Evolutionary conservation across 2,329 filamentous ascomycete species (phyloP), one percentile per base, ranked within the genome.

Genomic region (Davidsoniella australis): DNA sequence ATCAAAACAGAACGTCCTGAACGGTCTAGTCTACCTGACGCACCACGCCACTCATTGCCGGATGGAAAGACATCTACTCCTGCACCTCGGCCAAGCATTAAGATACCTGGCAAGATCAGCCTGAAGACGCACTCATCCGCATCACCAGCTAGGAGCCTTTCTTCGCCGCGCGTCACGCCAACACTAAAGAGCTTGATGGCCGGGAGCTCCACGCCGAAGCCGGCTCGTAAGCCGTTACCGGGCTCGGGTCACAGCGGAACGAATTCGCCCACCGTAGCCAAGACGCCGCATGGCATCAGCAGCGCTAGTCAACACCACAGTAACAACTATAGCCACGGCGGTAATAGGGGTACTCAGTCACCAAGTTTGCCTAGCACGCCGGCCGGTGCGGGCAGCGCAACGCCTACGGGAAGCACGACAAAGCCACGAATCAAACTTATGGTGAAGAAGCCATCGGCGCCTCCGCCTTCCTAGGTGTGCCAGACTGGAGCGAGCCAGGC

Each of bases 391-490:
- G 41, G 45, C 7, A 41, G n/a, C 9, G 18, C 23, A 37, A 26
- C 26, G 9, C 20, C 46, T 12, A 38, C 44, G 4, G 49, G 37
- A 18, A 42, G 43, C 29, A 33, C 42, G 14, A 23, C 43, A 14
- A 53, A 53, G 41, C 47, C 51, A 12, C 47, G 51, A 9, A 53
- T 53, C 26, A 53, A 50, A 33, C 29, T 53, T 7, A 53, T 48
- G 51, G 16, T 53, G 23, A 53, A 53, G 44, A 53, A 49, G 44
- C 51, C 51, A 37, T 42, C 46, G 8, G 48, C 29, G 29, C 29
- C 29, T 33, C 29, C 29, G 29, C 29, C 29, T 12, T 33, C 29
- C 29, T 33, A 33, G 29, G 12, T 33, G 29, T 33, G 29, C 29
- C 3, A 33, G 29, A 33, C 9, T 12, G 29, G 29, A 12, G 29